Conservation (phyloP, 441 rosid genomes). For the Manihot esculenta region DNA sequence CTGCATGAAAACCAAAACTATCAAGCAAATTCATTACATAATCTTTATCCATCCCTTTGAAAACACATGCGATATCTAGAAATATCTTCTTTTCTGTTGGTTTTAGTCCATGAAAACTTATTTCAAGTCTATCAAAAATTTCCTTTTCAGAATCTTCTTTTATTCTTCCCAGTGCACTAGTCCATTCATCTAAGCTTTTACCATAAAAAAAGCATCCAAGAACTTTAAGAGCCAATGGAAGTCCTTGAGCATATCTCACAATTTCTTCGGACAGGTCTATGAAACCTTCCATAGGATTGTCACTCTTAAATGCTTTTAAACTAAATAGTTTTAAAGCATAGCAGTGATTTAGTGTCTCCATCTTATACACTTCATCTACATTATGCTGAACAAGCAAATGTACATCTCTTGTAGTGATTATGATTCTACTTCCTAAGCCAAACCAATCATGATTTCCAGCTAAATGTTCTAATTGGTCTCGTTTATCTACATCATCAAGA, state of each 20-base stretch:
- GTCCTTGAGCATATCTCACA: slow-evolving; percentile 10
- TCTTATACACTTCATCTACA: background rate
- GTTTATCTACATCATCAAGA: slow-evolving; percentile 11
- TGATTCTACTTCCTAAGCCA: slow-evolving; percentile 3
- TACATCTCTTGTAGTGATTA: slow-evolving; percentile 10
- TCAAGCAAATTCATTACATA: background rate
- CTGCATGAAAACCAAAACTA: background rate
- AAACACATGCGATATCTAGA: slow-evolving; percentile 15
- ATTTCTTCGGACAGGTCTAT: background rate
- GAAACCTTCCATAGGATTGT: background rate
- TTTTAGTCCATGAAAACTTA: slow-evolving; percentile 19
- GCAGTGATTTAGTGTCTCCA: background rate
- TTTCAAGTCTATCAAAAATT: slow-evolving; percentile 7
- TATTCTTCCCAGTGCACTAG: slow-evolving; percentile 28
- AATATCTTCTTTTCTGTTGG: slow-evolving; percentile 15
- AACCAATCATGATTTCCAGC: slow-evolving; percentile 4
- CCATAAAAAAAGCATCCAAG: slow-evolving; percentile 18
- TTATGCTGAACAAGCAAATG: slow-evolving; percentile 7
- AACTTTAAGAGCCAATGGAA: slow-evolving; percentile 20
- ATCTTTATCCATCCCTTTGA: background rate
- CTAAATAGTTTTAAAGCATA: slow-evolving; percentile 7
- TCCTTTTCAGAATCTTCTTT: slow-evolving; percentile 19
- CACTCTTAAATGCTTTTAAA: background rate
- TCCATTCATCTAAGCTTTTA: slow-evolving; percentile 20
- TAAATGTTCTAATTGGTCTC: background rate